phyloP scores from a whole-genome alignment of 1,139 yeast genomes.

The Debaryomycetaceae sp. region DNA sequence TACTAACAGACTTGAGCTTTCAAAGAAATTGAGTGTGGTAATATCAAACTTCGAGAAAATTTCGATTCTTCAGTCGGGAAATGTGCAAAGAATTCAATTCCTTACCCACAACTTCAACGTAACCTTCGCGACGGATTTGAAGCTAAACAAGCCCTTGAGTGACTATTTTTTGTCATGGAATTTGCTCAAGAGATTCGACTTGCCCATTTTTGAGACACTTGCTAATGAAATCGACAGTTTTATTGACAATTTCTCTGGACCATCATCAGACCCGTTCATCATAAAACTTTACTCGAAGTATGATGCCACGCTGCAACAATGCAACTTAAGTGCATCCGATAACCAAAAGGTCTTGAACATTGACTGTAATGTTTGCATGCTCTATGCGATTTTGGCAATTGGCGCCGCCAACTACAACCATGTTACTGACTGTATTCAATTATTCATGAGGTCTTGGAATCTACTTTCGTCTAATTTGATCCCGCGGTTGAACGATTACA shows the following conservation, averaged over 20 bases:
- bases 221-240: slow-evolving; percentile 7
- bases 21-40: slow-evolving; percentile 7
- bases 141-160: slow-evolving; percentile 5
- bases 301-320: slow-evolving; percentile 3
- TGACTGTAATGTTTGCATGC: slow-evolving; percentile 26
- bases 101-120: slow-evolving; percentile 7
- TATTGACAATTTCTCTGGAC: slow-evolving; percentile 7
- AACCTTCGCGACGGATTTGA: slow-evolving; percentile 3
- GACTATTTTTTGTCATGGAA: slow-evolving; percentile 9
- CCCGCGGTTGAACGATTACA: slow-evolving; percentile 16
- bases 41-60: slow-evolving; percentile 8
- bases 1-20: slow-evolving; percentile 7
- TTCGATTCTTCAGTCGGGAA: slow-evolving; percentile 7
- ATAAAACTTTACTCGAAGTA: slow-evolving; percentile 7
- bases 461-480: slow-evolving; percentile 39
- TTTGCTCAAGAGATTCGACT: slow-evolving; percentile 5
- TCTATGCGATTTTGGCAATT: slow-evolving; percentile 23
- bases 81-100: slow-evolving; percentile 4
- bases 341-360: slow-evolving; percentile 7
- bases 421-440: slow-evolving; percentile 22
- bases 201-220: slow-evolving; percentile 8
- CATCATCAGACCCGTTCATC: slow-evolving; percentile 7
- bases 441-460: slow-evolving; percentile 41
- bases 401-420: slow-evolving; percentile 19
- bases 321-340: slow-evolving; percentile 4